phyloP scores from a whole-genome alignment of 1,284 basidiomycete species.

The Blastosporella zonata region DNA sequence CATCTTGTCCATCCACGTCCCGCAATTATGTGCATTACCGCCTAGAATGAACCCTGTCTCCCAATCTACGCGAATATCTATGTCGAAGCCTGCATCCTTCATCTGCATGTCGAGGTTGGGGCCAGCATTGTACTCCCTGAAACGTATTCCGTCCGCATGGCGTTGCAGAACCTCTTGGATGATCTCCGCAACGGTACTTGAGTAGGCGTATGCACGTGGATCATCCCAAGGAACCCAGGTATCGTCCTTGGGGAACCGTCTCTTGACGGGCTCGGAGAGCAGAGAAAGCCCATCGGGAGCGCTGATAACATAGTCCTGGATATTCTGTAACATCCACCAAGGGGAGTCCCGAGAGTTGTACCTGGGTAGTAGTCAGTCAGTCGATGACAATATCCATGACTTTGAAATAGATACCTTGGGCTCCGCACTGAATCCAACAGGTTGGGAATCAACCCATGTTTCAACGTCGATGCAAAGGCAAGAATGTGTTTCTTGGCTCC shows the following conservation, averaged over 20 bases:
- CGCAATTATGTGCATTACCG: conserved; percentile 82
- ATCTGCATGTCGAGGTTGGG: conserved; percentile 96
- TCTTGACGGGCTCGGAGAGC: conserved; percentile 78
- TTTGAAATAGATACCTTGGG: conserved; percentile 59
- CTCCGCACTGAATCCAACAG: conserved; percentile 83
- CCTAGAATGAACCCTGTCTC: conserved; percentile 87
- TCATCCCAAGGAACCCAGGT: conserved; percentile 94
- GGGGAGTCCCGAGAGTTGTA: conserved; percentile 92
- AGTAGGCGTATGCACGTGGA: conserved; percentile 75
- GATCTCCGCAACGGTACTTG: conserved; percentile 85
- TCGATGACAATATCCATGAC: conserved; percentile 17
- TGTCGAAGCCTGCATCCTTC: conserved; percentile 90
- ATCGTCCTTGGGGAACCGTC: conserved; percentile 92
- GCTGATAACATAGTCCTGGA: conserved; percentile 88
- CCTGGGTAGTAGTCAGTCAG: conserved; percentile 32
- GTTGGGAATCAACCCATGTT: conserved; percentile 92
- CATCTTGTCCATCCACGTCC: conserved; percentile 99
- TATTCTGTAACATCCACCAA: conserved; percentile 99
- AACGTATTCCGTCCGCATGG: conserved; percentile 89
- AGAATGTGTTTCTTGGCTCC: conserved; percentile 87
- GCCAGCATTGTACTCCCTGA: conserved; percentile 96
- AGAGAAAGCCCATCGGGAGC: conserved; percentile 85
- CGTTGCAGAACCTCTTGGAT: conserved; percentile 96
- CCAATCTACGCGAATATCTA: conserved; percentile 94
- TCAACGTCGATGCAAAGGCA: conserved; percentile 82